Evolutionary conservation across 2,329 filamentous ascomycete species (phyloP).

Genomic region (Pseudogymnoascus sp.): DNA sequence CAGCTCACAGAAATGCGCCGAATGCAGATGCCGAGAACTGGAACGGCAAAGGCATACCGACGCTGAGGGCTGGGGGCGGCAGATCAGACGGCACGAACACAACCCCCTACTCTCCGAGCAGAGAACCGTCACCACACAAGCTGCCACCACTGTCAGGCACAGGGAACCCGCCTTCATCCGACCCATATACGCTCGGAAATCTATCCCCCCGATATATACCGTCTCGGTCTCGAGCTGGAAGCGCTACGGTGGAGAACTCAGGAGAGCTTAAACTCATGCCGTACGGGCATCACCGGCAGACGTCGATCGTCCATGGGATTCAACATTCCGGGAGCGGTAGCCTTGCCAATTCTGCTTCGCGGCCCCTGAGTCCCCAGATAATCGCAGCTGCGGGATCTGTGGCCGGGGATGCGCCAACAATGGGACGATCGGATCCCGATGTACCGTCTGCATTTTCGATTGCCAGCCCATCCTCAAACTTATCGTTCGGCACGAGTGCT

Average conservation of each 20-base stretch:
- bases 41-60: slow-evolving; percentile 4
- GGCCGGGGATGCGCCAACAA: slow-evolving; percentile 24
- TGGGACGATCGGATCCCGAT: slow-evolving; percentile 19
- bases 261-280: slow-evolving; percentile 4
- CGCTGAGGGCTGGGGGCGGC: neutral
- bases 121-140: slow-evolving; percentile 1
- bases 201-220: neutral
- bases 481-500: slow-evolving; percentile 19
- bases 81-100: neutral
- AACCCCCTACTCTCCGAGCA: neutral
- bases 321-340: slow-evolving; percentile 90
- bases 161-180: neutral
- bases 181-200: neutral
- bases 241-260: neutral
- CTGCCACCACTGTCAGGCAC: neutral
- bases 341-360: slow-evolving; percentile 68
- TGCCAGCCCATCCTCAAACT: slow-evolving; percentile 16
- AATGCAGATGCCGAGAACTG: slow-evolving; percentile 4
- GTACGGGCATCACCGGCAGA: slow-evolving; percentile 89
- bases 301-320: slow-evolving; percentile 92
- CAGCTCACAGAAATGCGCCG: neutral
- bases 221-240: neutral
- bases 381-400: slow-evolving; percentile 56
- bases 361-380: slow-evolving; percentile 80
- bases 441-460: slow-evolving; percentile 18